phyloP scores from a whole-genome alignment of 2,329 filamentous ascomycete genomes.

The Diaporthe humulicola region DNA sequence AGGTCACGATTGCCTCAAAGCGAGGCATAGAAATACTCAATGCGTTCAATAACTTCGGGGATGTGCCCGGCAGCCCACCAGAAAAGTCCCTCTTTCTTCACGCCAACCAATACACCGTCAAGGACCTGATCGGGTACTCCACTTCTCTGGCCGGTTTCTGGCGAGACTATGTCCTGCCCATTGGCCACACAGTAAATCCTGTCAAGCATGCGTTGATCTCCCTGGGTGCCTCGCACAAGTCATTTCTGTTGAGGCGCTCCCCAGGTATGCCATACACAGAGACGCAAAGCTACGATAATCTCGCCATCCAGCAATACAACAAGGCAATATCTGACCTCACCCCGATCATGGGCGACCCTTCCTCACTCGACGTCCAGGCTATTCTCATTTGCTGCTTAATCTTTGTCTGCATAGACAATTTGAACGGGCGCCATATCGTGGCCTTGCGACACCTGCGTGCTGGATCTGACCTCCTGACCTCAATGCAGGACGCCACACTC shows the following conservation, averaged over 20 bases:
- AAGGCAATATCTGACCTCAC: conserved; percentile 8
- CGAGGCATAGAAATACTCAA: neutral
- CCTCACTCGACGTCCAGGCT: neutral
- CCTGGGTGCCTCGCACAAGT: conserved; percentile 19
- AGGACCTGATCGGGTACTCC: conserved; percentile 17
- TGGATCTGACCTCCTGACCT: neutral
- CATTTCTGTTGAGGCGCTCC: neutral
- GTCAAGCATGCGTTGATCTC: conserved; percentile 20
- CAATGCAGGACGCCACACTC: neutral
- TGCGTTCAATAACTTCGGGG: neutral
- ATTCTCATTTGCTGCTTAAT: conserved; percentile 17
- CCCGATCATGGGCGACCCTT: conserved; percentile 5
- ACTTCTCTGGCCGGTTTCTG: conserved; percentile 9
- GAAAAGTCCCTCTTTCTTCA: conserved; percentile 2
- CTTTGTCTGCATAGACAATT: conserved; percentile 15
- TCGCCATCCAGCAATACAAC: conserved; percentile 19
- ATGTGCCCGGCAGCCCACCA: neutral
- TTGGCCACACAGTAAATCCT: neutral
- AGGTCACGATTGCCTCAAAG: neutral
- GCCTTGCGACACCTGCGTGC: neutral
- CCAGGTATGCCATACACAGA: neutral
- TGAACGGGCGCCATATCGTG: neutral
- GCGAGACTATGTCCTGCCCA: conserved; percentile 9
- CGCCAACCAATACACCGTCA: conserved; percentile 6
- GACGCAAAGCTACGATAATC: neutral